A percentile compares a stretch with the other conserved stretches of the same genome.
Evolutionary conservation across 768 basidiomycete genomes (phyloP).

Genomic region (Trichaptum fuscoviolaceum): DNA sequence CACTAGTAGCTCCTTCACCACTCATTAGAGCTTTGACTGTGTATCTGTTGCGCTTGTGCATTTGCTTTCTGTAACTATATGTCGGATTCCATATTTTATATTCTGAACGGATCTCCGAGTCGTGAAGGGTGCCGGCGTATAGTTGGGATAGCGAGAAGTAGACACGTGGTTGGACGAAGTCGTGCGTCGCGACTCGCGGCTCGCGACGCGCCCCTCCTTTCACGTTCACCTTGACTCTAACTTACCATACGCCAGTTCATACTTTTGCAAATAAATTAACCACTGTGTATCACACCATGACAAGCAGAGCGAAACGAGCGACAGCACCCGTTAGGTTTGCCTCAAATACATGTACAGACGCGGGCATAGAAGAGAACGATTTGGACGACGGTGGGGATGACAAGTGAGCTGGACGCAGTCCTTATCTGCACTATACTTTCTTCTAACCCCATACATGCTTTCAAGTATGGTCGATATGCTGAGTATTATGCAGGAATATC

Average conservation of each 20-base stretch:
- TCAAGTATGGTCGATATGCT: background rate
- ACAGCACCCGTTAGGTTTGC: background rate
- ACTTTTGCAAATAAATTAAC: too few species aligned
- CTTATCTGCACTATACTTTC: too few species aligned
- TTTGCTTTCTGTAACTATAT: background rate
- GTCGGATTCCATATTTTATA: background rate
- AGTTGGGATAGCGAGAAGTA: too few species aligned
- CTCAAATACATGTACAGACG: background rate
- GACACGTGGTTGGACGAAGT: too few species aligned
- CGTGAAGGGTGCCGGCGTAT: too few species aligned
- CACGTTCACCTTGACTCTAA: too few species aligned
- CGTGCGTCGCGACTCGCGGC: too few species aligned
- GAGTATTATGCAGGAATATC: conserved; percentile 1
- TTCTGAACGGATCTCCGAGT: too few species aligned
- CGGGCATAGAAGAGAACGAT: background rate
- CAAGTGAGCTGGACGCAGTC: background rate
- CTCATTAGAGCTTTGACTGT: background rate
- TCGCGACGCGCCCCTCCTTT: too few species aligned
- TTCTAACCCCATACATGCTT: background rate
- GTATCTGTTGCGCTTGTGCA: background rate
- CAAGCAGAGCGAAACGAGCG: background rate
- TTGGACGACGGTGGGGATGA: background rate
- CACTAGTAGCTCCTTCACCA: background rate
- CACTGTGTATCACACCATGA: background rate
- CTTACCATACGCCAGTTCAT: too few species aligned